phyloP scores from a whole-genome alignment of 768 basidiomycete genomes.

The Hericium coralloides region DNA sequence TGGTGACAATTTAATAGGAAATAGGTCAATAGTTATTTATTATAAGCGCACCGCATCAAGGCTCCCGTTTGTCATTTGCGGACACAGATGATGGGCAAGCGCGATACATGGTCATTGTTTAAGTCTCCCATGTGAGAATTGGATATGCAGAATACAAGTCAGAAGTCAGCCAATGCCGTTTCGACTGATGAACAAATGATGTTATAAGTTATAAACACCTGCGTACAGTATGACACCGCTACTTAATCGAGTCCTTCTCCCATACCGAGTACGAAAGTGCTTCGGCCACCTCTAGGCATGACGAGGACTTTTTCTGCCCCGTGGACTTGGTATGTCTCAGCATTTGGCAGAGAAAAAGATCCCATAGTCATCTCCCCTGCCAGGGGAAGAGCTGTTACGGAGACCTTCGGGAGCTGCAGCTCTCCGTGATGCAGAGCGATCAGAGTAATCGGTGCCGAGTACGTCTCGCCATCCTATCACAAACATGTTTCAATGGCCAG shows the following conservation, averaged over 20 bases:
- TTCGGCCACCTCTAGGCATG: constrained; percentile 73
- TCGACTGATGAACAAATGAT: too few species aligned
- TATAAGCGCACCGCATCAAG: too few species aligned
- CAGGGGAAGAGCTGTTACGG: constrained; percentile 51
- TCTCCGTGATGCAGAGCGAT: constrained; percentile 83
- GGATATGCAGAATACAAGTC: too few species aligned
- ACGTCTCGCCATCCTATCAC: constrained; percentile 51
- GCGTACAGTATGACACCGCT: neutral
- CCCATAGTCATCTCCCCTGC: constrained; percentile 46
- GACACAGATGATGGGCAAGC: too few species aligned
- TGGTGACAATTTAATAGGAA: too few species aligned
- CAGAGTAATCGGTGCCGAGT: constrained; percentile 61
- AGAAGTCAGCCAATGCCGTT: too few species aligned
- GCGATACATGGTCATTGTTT: too few species aligned
- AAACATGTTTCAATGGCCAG: neutral
- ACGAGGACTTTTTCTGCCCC: constrained; percentile 78
- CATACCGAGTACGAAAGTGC: constrained; percentile 76
- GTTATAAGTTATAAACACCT: too few species aligned
- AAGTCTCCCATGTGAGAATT: too few species aligned
- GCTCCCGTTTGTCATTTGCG: too few species aligned
- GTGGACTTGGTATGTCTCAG: constrained; percentile 78
- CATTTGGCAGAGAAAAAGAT: constrained; percentile 48
- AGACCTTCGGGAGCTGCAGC: constrained; percentile 65
- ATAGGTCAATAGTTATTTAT: too few species aligned
- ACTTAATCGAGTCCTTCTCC: constrained; percentile 25